phyloP scores from a whole-genome alignment of 2,329 filamentous ascomycete species.

The Trichoderma simmonsii region DNA sequence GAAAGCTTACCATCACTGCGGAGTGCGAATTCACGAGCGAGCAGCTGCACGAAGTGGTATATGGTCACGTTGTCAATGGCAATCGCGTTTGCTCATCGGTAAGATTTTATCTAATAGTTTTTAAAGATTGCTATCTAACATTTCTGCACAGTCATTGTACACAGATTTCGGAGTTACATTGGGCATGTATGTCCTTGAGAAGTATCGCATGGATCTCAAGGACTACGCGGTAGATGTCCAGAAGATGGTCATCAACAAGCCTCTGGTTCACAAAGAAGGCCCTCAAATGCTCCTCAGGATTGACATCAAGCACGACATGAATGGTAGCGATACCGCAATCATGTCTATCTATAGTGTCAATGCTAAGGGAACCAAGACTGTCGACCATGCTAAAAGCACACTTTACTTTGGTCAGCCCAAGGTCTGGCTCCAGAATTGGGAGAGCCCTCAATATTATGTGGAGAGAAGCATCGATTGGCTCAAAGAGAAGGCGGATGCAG shows the following conservation, averaged over 20 bases:
- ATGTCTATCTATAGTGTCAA: slow-evolving; percentile 10
- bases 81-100: slow-evolving; percentile 61
- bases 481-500: slow-evolving; percentile 7
- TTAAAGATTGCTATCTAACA: slow-evolving; percentile 25
- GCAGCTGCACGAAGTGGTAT: slow-evolving; percentile 57
- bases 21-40: slow-evolving; percentile 64
- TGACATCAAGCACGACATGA: background rate
- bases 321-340: background rate
- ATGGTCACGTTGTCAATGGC: slow-evolving; percentile 66
- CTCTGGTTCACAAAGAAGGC: slow-evolving; percentile 15
- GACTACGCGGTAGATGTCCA: slow-evolving; percentile 36
- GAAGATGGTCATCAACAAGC: slow-evolving; percentile 42
- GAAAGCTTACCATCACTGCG: slow-evolving; percentile 52
- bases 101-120: background rate
- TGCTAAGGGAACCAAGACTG: slow-evolving; percentile 35
- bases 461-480: slow-evolving; percentile 16
- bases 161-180: slow-evolving; percentile 65
- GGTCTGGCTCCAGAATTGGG: slow-evolving; percentile 9
- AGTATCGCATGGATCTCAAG: background rate
- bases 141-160: slow-evolving; percentile 34
- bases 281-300: slow-evolving; percentile 2
- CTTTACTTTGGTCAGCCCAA: slow-evolving; percentile 17
- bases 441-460: slow-evolving; percentile 9
- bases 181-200: slow-evolving; percentile 47
- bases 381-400: slow-evolving; percentile 13